Base-by-base conservation (phyloP, 2,329 filamentous ascomycete genomes). In the Fusarium bactridioides region DNA sequence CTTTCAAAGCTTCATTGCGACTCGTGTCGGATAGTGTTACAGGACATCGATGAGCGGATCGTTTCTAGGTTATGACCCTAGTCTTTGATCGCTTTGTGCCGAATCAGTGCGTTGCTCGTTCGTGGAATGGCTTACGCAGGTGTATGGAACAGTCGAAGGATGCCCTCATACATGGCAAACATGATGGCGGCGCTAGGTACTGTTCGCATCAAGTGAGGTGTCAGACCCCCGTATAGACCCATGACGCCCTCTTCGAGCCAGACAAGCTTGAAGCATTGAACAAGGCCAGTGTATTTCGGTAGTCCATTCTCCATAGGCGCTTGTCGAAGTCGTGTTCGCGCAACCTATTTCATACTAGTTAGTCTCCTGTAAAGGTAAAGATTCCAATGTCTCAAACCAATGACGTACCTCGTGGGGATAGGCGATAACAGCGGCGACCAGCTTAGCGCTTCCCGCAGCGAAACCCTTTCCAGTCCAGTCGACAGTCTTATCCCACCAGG, bases 101-200 rank as follows among this genome's bases (percentile, higher is more conserved):
- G 27, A 43, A 61, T 23, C 31, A 44, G 11, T 35, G 47, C 21
- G 27, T 35, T 33, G 31, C 43, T 43, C 48, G 27, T 25, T 50
- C 18, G 31, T 44, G 11, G 27, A 21, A 44, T 15, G 27, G 12
- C 37, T 64, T 78, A 83, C 11, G 80, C 79, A 19, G 80, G 78
- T 12, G 82, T 82, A 64, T 84, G 77, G 66, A 86, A 84, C 10
- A 87, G 75, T 10, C 84, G 83, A 35, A 90, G 81, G 47, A 90
- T 89, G 61, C 84, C 86, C 78, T 90, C 88, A 78, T 90, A 97
- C 86, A 96, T 96, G 82, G 94, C 94, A 81, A 98, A 97, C 93
- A 97, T 98, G 81, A 98, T 97, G 74, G 93, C 94, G 12, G 95
- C 94, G 75, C 93, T 96, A 3, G 95, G 95, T 10, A 98, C 95